These are phyloP conservation scores for Daedalea quercina DNA, from an alignment of 768 basidiomycete genomes.

Conservation along the genomic window DNA sequence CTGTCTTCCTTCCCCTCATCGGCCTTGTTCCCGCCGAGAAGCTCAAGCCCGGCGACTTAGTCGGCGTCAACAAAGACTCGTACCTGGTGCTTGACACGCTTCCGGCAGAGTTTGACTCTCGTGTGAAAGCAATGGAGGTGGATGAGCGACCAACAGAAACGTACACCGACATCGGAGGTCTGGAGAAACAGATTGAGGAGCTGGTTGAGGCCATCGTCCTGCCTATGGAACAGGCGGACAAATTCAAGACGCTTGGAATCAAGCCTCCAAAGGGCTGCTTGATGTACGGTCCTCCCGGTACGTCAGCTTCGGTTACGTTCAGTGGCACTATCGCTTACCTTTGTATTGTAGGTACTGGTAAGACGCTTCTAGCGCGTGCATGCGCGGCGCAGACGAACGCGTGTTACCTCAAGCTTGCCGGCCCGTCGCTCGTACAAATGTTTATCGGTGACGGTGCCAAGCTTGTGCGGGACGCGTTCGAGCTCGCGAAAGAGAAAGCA, in stretches of 20 bases:
- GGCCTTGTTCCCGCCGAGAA: constrained; percentile 93
- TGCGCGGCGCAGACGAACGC: constrained; percentile 98
- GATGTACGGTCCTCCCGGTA: constrained; percentile 98
- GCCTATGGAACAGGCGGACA: constrained; percentile 98
- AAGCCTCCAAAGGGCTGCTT: constrained; percentile 95
- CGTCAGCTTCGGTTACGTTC: constrained; percentile 6
- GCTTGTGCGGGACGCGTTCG: constrained; percentile 96
- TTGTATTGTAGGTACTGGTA: constrained; percentile 69
- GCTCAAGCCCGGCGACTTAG: constrained; percentile 87
- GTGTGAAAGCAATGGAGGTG: constrained; percentile 99
- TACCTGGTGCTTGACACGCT: constrained; percentile 94
- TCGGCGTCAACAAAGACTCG: constrained; percentile 99
- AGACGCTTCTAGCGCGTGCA: constrained; percentile 94
- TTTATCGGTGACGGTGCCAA: constrained; percentile 99
- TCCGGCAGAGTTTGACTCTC: constrained; percentile 94
- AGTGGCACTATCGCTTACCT: constrained; percentile 1
- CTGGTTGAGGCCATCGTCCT: constrained; percentile 96
- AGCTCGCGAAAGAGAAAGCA: constrained; percentile 95
- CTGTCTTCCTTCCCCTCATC: constrained; percentile 96
- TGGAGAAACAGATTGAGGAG: constrained; percentile 99
- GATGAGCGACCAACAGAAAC: constrained; percentile 97
- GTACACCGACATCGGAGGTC: constrained; percentile 94
- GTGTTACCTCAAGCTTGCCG: constrained; percentile 96
- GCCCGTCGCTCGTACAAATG: constrained; percentile 98
- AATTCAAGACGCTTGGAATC: constrained; percentile 98